phyloP scores from a whole-genome alignment of 495 filamentous ascomycete species.

The Bacidia gigantensis region DNA sequence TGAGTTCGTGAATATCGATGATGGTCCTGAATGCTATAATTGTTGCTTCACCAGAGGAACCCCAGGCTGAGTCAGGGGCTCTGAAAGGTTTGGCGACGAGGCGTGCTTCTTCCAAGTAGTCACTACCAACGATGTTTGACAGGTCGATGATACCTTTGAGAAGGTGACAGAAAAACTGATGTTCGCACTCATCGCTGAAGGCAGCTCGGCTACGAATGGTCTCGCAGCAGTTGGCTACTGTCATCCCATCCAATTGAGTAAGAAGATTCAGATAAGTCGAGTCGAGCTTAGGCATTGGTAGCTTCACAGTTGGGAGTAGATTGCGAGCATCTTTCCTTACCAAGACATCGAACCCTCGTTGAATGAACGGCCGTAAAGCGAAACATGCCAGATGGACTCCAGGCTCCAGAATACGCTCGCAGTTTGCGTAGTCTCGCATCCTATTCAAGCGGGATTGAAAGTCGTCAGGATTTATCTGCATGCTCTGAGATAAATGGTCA shows the following conservation, averaged over 20 bases:
- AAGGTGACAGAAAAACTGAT: conserved; percentile 31
- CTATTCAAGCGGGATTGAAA: conserved; percentile 41
- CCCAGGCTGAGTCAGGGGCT: conserved; percentile 23
- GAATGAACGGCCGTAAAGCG: conserved; percentile 51
- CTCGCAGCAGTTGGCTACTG: conserved; percentile 36
- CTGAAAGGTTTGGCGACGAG: conserved; percentile 36
- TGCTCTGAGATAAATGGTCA: conserved; percentile 47
- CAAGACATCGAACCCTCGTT: conserved; percentile 60
- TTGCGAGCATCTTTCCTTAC: conserved; percentile 50
- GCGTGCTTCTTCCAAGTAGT: conserved; percentile 33
- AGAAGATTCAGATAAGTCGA: conserved; percentile 45
- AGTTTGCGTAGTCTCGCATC: conserved; percentile 47
- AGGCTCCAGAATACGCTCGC: conserved; percentile 37
- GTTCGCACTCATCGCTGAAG: conserved; percentile 20
- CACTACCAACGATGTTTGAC: conserved; percentile 28
- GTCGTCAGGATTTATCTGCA: conserved; percentile 49
- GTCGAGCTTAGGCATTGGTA: conserved; percentile 44
- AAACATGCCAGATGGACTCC: conserved; percentile 70
- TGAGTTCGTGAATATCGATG: conserved; percentile 35
- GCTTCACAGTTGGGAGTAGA: conserved; percentile 50
- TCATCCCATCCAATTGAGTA: conserved; percentile 42
- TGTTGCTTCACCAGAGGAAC: conserved; percentile 21
- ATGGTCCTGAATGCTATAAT: conserved; percentile 44
- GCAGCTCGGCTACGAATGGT: conserved; percentile 22
- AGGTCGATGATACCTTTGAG: conserved; percentile 30